Evolutionary conservation across 331 rosid species (phyloP).

Genomic region (Cucumis variabilis): DNA sequence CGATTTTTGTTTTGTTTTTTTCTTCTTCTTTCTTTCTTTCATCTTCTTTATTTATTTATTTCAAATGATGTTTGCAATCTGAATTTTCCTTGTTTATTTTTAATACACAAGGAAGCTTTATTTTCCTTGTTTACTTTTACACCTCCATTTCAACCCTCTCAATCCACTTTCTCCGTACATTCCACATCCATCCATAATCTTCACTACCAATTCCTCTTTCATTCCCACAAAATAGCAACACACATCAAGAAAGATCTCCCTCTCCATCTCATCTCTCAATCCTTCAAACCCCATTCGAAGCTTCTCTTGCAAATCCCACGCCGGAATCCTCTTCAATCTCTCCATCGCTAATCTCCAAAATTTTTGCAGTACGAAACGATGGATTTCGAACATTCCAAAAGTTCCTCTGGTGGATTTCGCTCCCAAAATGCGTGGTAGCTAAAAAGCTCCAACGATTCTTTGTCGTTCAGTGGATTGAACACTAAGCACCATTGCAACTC

Average conservation of each 20-base stretch:
- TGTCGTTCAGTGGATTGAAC: background rate
- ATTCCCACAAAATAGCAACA: constrained; percentile 31
- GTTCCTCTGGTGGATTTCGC: background rate
- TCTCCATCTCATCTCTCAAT: background rate
- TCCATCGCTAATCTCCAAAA: background rate
- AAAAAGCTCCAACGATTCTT: constrained; percentile 26
- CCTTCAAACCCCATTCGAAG: constrained; percentile 16
- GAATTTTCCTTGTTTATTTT: too few species aligned
- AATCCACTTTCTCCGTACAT: background rate
- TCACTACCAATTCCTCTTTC: background rate
- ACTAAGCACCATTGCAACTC: too few species aligned
- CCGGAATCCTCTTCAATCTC: background rate
- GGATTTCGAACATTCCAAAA: background rate
- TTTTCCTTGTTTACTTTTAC: too few species aligned
- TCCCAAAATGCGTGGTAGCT: constrained; percentile 31
- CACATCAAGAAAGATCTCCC: constrained; percentile 32
- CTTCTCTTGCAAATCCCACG: background rate
- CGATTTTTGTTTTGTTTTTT: too few species aligned
- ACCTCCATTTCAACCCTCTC: background rate
- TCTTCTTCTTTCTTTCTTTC: too few species aligned
- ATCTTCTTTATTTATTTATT: too few species aligned
- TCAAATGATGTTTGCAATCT: too few species aligned
- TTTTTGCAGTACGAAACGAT: background rate
- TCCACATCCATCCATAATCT: constrained; percentile 24
- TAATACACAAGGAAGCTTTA: too few species aligned